Percentiles rank a stretch among this genome's conserved stretches.
Evolutionary conservation across 2,329 filamentous ascomycete species (phyloP).

Genomic region (Colletotrichum phormii): DNA sequence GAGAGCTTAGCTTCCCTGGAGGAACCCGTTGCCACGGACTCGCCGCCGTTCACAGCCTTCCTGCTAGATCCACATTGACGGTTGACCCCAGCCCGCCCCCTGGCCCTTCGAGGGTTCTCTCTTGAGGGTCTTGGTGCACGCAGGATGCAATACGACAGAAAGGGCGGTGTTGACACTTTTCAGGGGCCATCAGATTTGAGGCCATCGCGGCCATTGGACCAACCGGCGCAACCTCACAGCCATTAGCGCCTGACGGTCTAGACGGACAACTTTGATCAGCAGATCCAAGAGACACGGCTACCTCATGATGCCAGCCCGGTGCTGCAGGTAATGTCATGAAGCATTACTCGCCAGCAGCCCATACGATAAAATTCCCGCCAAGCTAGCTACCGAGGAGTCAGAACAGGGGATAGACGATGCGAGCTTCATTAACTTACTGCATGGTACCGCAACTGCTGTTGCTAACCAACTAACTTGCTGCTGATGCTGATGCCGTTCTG

Average conservation of each 20-base stretch:
- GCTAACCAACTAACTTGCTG: not conserved
- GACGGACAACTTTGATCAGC: constrained; percentile 27
- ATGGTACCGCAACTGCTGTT: constrained; percentile 19
- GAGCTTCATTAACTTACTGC: constrained; percentile 27
- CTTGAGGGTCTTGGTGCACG: not conserved
- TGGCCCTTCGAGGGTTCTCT: not conserved
- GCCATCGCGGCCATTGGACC: constrained; percentile 30
- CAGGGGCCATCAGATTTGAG: constrained; percentile 22
- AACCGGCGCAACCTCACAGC: constrained; percentile 5
- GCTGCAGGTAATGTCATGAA: not conserved
- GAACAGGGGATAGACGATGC: constrained; percentile 21
- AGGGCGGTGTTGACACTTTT: constrained; percentile 23
- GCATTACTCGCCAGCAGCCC: constrained; percentile 11
- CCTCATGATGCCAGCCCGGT: not conserved
- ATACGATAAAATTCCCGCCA: constrained; percentile 8
- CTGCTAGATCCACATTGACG: constrained; percentile 7
- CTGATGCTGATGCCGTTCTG: not conserved
- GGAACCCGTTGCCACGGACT: constrained; percentile 24
- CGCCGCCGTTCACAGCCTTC: constrained; percentile 31
- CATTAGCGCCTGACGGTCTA: constrained; percentile 23
- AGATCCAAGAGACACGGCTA: constrained; percentile 26
- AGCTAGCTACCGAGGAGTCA: not conserved
- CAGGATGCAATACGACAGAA: not conserved
- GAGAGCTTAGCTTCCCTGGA: constrained; percentile 3
- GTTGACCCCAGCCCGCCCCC: not conserved